A percentile compares a stretch with the other conserved stretches of the same genome.
Evolutionary conservation across 768 basidiomycete genomes (phyloP).

Genomic region (Melanogaster broomeanus): DNA sequence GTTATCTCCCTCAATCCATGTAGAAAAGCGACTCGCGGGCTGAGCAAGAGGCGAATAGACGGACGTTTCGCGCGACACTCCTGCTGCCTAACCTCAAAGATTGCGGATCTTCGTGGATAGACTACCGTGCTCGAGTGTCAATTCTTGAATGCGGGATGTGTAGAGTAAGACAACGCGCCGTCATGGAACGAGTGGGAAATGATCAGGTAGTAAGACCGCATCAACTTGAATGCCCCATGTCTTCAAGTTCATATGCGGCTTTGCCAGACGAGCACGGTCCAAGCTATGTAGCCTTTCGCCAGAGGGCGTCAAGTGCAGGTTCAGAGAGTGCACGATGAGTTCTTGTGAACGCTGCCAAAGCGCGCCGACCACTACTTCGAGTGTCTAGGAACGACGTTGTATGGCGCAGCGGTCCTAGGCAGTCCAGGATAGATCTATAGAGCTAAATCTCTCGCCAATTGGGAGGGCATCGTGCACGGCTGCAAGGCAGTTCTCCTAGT

Average conservation of each 20-base stretch:
- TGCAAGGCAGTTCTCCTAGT: no score
- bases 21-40: slow-evolving; percentile 6
- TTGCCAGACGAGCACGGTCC: slow-evolving; percentile 6
- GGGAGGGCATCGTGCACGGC: not conserved
- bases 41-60: slow-evolving; percentile 8
- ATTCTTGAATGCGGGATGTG: slow-evolving; percentile 9
- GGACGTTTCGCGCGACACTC: no score
- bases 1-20: not conserved
- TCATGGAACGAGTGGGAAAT: not conserved
- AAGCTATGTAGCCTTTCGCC: slow-evolving; percentile 11
- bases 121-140: not conserved
- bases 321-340: slow-evolving; percentile 14
- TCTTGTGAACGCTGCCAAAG: slow-evolving; percentile 12
- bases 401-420: not conserved
- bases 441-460: slow-evolving; percentile 3
- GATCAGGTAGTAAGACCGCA: not conserved
- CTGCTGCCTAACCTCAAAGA: not conserved
- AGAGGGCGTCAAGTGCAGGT: slow-evolving; percentile 16
- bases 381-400: not conserved
- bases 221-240: not conserved
- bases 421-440: not conserved
- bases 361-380: not conserved
- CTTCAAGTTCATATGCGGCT: not conserved
- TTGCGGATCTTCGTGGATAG: slow-evolving; percentile 1
- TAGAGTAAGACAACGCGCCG: slow-evolving; percentile 3